phyloP scores from a whole-genome alignment of 1,139 yeast genomes.

The Pneumocystis wakefieldiae region DNA sequence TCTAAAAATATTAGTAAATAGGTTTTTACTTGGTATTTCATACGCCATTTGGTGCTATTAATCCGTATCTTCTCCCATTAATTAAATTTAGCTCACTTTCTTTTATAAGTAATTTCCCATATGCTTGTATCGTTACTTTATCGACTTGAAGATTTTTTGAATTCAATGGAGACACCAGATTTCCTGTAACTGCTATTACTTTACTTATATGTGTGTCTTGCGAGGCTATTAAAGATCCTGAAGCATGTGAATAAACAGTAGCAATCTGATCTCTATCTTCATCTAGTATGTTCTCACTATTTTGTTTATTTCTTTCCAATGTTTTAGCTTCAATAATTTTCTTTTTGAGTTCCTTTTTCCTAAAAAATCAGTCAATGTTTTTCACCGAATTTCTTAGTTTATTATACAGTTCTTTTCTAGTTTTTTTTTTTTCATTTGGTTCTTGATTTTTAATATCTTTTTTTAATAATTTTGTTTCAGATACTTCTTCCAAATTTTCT shows the following conservation, averaged over 20 bases:
- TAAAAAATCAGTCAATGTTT: not conserved
- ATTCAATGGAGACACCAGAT: conserved; percentile 12
- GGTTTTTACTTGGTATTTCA: not conserved
- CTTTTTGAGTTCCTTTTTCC: not conserved
- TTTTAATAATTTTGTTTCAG: conserved; percentile 6
- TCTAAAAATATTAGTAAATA: conserved; percentile 17
- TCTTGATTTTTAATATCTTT: conserved; percentile 2
- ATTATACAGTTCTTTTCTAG: not conserved
- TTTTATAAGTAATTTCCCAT: conserved; percentile 84
- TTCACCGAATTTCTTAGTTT: not conserved
- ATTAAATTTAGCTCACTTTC: conserved; percentile 84
- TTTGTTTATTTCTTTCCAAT: not conserved
- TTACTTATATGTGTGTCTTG: conserved; percentile 11
- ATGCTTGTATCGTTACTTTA: conserved; percentile 12
- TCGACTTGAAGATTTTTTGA: conserved; percentile 12
- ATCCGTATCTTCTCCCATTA: conserved; percentile 92
- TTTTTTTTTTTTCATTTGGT: not conserved
- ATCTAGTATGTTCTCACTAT: not conserved
- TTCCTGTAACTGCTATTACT: conserved; percentile 13
- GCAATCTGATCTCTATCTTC: not conserved
- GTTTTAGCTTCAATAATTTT: not conserved
- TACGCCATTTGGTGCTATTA: conserved; percentile 95
- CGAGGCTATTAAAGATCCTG: conserved; percentile 9
- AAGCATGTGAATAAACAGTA: conserved; percentile 11
- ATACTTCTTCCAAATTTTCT: conserved; percentile 3